Evolutionary conservation across 2,329 filamentous ascomycete genomes (phyloP), one percentile per base, ranked within the genome.

Genomic region (Pestalotiopsis sp.): DNA sequence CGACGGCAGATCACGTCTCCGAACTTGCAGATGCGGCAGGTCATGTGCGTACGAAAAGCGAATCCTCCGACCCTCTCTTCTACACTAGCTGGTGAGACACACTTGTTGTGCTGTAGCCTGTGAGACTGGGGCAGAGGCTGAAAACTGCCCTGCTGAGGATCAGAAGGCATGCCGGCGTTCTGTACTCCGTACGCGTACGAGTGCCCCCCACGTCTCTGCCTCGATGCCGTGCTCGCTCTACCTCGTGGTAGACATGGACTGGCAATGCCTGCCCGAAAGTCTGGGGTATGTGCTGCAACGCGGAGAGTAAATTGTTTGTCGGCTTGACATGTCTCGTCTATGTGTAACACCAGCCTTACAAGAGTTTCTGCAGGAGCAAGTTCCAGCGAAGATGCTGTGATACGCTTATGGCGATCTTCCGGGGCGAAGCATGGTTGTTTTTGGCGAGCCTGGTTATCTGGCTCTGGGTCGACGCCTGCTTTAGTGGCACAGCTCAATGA

Each of bases 261-360:
- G 31, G 36, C 59, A 36, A 27, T 62, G 59, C 59, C 59, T 62
- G 59, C 59, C 59, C 27, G 59, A 27, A 36, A 62, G 27, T 20
- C 31, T 36, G 31, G 27, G n/a, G 59, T 62, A 62, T 17, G 31
- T 14, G 31, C 27, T 39, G 31, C 59, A 62, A 36, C 59, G n/a
- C 59, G 59, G 59, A 20, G 45, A 52, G 45, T 52, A 52, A n/a
- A n/a, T 52, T 52, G 45, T 52, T 17, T 39, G n/a, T 62, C 14
- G 59, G 27, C 23, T 23, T 59, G 23, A 59, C 59, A 36, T 62
- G 27, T 36, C 27, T 36, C 27, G 59, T 27, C 36, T 62, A 36
- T 39, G 59, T 62, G 59, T 62, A 62, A 62, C 59, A 27, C 59
- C 25, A 62, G 59, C 31, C 59, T 62, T 62, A 62, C 59, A 62